phyloP scores from a whole-genome alignment of 371 early-diverging fungal genomes.

The Racocetra persica region DNA sequence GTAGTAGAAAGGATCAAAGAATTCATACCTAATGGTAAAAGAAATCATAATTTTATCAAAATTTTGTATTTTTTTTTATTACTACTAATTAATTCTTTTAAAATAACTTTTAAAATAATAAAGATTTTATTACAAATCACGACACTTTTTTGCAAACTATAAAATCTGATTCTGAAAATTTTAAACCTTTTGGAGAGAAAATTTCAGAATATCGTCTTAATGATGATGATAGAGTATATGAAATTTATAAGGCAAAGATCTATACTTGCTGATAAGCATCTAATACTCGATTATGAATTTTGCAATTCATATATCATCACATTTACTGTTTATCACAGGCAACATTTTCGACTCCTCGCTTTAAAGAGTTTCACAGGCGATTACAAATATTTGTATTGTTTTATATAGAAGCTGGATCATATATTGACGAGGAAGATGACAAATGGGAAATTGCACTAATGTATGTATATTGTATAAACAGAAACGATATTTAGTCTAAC shows the following conservation, averaged over 20 bases:
- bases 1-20: conserved; percentile 55
- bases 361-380: conserved; percentile 78
- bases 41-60: not conserved
- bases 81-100: not conserved
- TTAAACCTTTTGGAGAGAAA: conserved; percentile 76
- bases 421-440: conserved; percentile 83
- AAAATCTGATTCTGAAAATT: conserved; percentile 62
- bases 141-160: conserved; percentile 69
- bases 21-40: conserved; percentile 57
- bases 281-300: conserved; percentile 5
- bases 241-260: conserved; percentile 76
- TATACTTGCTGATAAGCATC: not conserved
- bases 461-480: conserved; percentile 55
- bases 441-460: conserved; percentile 82
- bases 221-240: conserved; percentile 59
- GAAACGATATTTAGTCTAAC: not conserved
- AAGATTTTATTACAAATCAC: conserved; percentile 62
- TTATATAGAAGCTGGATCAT: conserved; percentile 92
- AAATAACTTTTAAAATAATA: not conserved
- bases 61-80: not conserved
- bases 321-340: conserved; percentile 48
- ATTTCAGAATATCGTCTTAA: conserved; percentile 65
- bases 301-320: not conserved
- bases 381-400: conserved; percentile 81
- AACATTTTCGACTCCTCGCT: conserved; percentile 65